Conservation (phyloP, 768 basidiomycete species). For the Tricholoma flavovirens region DNA sequence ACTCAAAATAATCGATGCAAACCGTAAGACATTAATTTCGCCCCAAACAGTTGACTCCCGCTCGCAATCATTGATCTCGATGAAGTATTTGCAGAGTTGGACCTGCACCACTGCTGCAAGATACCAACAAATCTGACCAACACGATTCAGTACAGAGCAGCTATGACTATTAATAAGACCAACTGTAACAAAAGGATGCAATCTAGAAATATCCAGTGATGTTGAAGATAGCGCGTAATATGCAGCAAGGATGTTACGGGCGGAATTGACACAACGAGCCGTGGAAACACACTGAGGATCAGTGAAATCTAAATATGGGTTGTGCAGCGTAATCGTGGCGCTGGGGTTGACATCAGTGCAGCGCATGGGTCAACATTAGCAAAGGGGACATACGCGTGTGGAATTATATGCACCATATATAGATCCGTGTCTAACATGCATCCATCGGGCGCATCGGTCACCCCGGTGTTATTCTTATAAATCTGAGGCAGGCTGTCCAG, state of each 20-base stretch:
- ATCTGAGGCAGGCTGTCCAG: constrained; percentile 64
- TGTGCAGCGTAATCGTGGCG: constrained; percentile 85
- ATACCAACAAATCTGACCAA: constrained; percentile 79
- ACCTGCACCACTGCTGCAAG: constrained; percentile 84
- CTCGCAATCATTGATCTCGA: constrained; percentile 70
- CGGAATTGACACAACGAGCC: constrained; percentile 67
- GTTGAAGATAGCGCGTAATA: constrained; percentile 79
- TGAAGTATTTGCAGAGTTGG: constrained; percentile 81
- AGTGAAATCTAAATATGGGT: constrained; percentile 73
- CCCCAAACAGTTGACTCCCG: constrained; percentile 80
- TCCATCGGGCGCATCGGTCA: constrained; percentile 52
- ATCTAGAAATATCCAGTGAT: constrained; percentile 69
- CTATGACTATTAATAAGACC: constrained; percentile 20
- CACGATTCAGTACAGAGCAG: background rate
- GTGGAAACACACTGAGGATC: constrained; percentile 64
- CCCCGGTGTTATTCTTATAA: constrained; percentile 58
- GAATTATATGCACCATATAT: constrained; percentile 82
- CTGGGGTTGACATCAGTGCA: constrained; percentile 31
- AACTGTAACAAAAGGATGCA: constrained; percentile 82
- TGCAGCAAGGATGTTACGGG: constrained; percentile 65
- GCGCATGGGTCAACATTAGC: constrained; percentile 6
- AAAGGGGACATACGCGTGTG: constrained; percentile 64
- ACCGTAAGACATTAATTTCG: constrained; percentile 82
- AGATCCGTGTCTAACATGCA: constrained; percentile 72
- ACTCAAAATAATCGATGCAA: constrained; percentile 12